These are phyloP conservation scores for Suillus weaverae DNA, from an alignment of 768 basidiomycete genomes.

Conservation along the genomic window DNA sequence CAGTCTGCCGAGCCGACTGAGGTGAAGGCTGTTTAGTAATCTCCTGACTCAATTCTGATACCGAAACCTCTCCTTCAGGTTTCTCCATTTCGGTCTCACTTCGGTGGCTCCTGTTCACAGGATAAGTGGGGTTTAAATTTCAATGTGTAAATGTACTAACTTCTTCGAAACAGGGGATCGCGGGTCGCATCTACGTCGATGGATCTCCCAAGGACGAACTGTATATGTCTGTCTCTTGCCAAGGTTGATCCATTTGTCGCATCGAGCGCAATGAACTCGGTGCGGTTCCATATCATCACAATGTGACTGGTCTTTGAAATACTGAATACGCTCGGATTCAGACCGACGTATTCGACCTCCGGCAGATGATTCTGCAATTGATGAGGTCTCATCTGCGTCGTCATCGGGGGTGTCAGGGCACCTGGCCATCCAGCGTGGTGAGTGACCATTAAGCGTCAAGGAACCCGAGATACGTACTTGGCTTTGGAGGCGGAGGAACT, in stretches of 20 bases:
- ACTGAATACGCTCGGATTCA: conserved; percentile 62
- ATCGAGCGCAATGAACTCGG: conserved; percentile 58
- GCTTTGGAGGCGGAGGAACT: neutral
- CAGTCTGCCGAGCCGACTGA: conserved; percentile 24
- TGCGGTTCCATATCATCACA: conserved; percentile 57
- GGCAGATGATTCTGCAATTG: conserved; percentile 53
- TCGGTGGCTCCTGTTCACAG: neutral
- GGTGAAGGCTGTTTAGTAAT: neutral
- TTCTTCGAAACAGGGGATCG: conserved; percentile 29
- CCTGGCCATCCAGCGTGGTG: neutral
- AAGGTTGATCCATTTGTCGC: conserved; percentile 56
- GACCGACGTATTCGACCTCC: conserved; percentile 51
- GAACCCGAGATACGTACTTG: neutral
- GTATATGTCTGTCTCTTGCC: conserved; percentile 56
- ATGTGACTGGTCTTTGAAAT: conserved; percentile 61
- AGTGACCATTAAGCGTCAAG: neutral
- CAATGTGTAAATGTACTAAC: conserved; percentile 15
- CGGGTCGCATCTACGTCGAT: conserved; percentile 55
- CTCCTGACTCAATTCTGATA: neutral
- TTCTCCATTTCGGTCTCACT: neutral
- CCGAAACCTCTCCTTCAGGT: neutral
- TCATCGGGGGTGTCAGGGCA: conserved; percentile 17
- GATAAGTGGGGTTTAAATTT: neutral
- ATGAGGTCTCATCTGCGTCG: conserved; percentile 44
- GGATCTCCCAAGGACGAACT: conserved; percentile 62